Evolutionary conservation across 2,329 filamentous ascomycete genomes (phyloP).

Genomic region (Pleurostoma richardsiae): DNA sequence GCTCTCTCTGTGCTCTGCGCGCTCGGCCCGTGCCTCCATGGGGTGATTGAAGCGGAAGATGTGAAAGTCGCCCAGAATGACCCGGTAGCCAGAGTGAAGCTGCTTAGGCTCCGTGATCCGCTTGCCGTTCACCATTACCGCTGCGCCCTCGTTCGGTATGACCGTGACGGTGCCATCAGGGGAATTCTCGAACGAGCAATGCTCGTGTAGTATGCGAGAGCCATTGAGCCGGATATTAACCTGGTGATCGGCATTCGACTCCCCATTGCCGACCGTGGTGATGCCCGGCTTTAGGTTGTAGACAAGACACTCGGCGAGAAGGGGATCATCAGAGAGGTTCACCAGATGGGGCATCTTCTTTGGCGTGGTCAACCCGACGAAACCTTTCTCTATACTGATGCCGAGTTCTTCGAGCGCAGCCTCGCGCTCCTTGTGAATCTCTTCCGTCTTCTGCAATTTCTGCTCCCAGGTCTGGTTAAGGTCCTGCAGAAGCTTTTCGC

Average conservation of each 20-base stretch:
- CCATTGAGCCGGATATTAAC: constrained; percentile 93
- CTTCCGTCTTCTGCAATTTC: constrained; percentile 89
- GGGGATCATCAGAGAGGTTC: constrained; percentile 90
- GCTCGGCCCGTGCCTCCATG: constrained; percentile 87
- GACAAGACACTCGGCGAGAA: constrained; percentile 91
- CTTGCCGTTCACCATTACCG: constrained; percentile 96
- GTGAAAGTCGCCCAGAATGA: constrained; percentile 96
- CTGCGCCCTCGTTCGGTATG: constrained; percentile 82
- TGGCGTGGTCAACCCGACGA: constrained; percentile 88
- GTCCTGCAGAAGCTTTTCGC: constrained; percentile 91
- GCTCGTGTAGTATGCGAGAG: constrained; percentile 84
- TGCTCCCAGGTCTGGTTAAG: constrained; percentile 99
- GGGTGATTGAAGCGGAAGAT: constrained; percentile 99
- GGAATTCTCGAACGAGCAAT: constrained; percentile 87
- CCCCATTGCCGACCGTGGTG: constrained; percentile 91
- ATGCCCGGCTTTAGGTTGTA: constrained; percentile 97
- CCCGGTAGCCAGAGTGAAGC: constrained; percentile 85
- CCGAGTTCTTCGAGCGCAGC: constrained; percentile 91
- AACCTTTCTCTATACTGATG: constrained; percentile 98
- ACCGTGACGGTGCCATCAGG: constrained; percentile 89
- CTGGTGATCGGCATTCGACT: constrained; percentile 67
- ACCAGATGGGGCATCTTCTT: constrained; percentile 99
- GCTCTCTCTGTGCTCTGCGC: constrained; percentile 81
- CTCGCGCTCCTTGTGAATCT: constrained; percentile 96
- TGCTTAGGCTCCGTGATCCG: constrained; percentile 81